phyloP scores from a whole-genome alignment of 148 eudicot genomes.

The Drosera capensis region DNA sequence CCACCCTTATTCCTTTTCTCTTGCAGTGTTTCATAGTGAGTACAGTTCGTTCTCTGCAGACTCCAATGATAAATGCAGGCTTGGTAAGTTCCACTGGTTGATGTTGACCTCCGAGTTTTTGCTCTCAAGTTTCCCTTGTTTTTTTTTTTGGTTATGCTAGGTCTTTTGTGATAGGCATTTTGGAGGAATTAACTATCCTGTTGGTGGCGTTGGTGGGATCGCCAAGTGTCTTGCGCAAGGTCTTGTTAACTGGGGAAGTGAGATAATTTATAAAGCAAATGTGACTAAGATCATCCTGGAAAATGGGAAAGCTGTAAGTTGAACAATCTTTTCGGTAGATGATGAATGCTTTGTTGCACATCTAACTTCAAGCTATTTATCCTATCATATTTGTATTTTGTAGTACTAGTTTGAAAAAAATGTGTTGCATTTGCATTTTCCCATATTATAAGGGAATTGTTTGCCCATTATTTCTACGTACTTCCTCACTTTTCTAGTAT shows the following conservation, averaged over 20 bases:
- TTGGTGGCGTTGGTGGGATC: slow-evolving; percentile 95
- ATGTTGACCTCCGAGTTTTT: slow-evolving; percentile 1
- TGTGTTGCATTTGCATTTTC: no score
- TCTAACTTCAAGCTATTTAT: no score
- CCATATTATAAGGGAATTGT: no score
- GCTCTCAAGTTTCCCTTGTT: slow-evolving; percentile 4
- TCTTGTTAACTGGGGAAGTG: slow-evolving; percentile 69
- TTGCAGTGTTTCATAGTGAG: slow-evolving; percentile 95
- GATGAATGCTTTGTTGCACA: neutral
- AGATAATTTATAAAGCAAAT: slow-evolving; percentile 84
- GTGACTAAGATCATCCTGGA: slow-evolving; percentile 61
- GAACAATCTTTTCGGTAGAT: neutral
- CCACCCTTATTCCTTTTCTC: no score
- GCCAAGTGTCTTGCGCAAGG: slow-evolving; percentile 83
- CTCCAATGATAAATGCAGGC: slow-evolving; percentile 98
- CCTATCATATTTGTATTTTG: no score
- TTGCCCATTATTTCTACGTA: no score
- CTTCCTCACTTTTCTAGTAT: no score
- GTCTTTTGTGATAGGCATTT: slow-evolving; percentile 97
- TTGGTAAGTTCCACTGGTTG: slow-evolving; percentile 49
- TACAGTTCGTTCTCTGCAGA: slow-evolving; percentile 83
- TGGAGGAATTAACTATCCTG: slow-evolving; percentile 97
- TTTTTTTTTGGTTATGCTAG: slow-evolving; percentile 24
- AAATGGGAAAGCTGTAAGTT: slow-evolving; percentile 80
- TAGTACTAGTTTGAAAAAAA: no score